Base-by-base conservation (phyloP, 352 stramenopile species). In the Phytophthora crassamura region DNA sequence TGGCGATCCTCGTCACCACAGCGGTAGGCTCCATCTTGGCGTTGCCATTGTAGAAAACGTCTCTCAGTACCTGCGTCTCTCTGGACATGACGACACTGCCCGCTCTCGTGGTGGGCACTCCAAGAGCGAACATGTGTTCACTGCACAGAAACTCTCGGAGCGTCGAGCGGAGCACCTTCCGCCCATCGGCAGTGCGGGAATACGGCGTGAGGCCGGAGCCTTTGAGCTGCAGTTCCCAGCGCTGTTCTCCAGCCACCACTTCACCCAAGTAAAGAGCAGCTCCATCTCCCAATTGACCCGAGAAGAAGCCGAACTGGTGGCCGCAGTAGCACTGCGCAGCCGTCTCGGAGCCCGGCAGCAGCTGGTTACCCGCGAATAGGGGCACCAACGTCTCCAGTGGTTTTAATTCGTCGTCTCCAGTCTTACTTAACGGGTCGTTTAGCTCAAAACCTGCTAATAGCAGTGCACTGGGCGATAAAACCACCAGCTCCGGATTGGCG, bases 121-220 rank as follows among this genome's bases (percentile, higher is more conserved):
- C 88, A 0, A 99, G 79, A 22, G 87, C 84, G 65, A 98, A 88
- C 95, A 99, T 98, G 39, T 97, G 89, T 75, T 99, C 97, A 58
- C 84, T 98, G 9, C 92, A 96, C 4, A 99, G 73, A 65, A 99
- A 99, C 84, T 99, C 98, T 42, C 98, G 84, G 59, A 99, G 86
- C 30, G 91, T 98, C 3, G 94, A 99, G 40, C 97, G 78, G 39
- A 92, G 59, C 22, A 95, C 95, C 64, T 98, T 98, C 20, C 97
- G 79, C 35, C 97, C 97, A 71, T 99, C 97, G 1, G 91, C 96
- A 25, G 87, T 90, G 35, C 97, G 84, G 48, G 94, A 98, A 74
- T 96, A 99, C 3, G 97, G 96, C 3, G 97, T 99, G 51, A 87
- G 88, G 0, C 98, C 98, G 2, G 90, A 94, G 8, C 98, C 97